Percentiles rank a stretch among this genome's conserved stretches.
phyloP scores from a whole-genome alignment of 768 basidiomycete genomes.

The Dendrothele bispora region DNA sequence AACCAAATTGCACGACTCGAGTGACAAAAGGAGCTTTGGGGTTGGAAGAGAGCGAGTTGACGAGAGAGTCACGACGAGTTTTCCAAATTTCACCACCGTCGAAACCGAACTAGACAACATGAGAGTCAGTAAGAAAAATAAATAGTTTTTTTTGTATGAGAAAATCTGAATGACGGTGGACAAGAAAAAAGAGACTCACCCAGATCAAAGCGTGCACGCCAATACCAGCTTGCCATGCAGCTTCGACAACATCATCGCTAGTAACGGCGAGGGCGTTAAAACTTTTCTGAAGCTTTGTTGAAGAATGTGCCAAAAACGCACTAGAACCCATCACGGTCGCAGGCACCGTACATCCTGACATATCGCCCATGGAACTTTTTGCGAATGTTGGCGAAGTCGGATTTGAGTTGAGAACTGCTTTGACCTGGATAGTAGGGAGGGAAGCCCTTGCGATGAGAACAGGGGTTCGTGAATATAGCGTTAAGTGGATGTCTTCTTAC shows the following conservation, averaged over 20 bases:
- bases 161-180: not conserved
- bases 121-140: not conserved
- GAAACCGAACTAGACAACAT: constrained; percentile 48
- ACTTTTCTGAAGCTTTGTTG: not conserved
- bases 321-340: constrained; percentile 30
- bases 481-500: constrained; percentile 33
- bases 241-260: constrained; percentile 47
- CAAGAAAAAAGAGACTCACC: constrained; percentile 27
- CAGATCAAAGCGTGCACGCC: constrained; percentile 55
- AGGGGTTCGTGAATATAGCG: not conserved
- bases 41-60: constrained; percentile 55
- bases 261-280: not conserved
- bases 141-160: no score
- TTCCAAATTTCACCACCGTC: constrained; percentile 50
- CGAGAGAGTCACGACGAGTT: constrained; percentile 50
- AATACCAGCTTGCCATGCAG: constrained; percentile 45
- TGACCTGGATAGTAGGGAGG: constrained; percentile 45
- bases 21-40: constrained; percentile 65
- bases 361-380: constrained; percentile 63
- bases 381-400: constrained; percentile 62
- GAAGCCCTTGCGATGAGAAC: not conserved
- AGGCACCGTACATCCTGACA: constrained; percentile 55
- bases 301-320: not conserved
- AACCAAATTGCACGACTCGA: constrained; percentile 67
- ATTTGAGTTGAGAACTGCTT: constrained; percentile 44